Evolutionary conservation across 345 rosid species (phyloP).

Genomic region (Citrus trifoliata): DNA sequence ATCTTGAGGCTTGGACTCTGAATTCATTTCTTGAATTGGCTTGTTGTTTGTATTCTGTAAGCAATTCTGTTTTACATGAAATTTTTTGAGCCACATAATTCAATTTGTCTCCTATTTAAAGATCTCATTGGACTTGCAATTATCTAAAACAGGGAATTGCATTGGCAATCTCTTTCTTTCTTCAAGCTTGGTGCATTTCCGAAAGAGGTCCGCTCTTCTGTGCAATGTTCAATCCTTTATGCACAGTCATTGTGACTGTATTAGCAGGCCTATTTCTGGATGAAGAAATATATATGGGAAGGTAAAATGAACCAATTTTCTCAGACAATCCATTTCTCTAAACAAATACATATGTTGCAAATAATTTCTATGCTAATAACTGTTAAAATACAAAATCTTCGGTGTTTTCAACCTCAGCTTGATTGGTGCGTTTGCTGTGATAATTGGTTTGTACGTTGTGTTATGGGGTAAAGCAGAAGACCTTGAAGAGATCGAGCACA

Average conservation of each 20-base stretch:
- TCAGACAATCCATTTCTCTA: too few species aligned
- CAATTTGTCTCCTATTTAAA: neutral
- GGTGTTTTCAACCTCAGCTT: slow-evolving; percentile 29
- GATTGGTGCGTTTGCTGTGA: slow-evolving; percentile 52
- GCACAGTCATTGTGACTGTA: slow-evolving; percentile 56
- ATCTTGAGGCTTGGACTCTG: slow-evolving; percentile 31
- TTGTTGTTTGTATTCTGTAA: slow-evolving; percentile 41
- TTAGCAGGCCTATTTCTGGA: slow-evolving; percentile 52
- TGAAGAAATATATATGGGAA: slow-evolving; percentile 50
- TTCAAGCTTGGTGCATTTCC: slow-evolving; percentile 75
- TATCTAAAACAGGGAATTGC: slow-evolving; percentile 39
- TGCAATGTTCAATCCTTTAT: slow-evolving; percentile 61
- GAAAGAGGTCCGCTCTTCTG: slow-evolving; percentile 58
- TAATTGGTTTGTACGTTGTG: slow-evolving; percentile 44
- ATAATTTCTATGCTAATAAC: too few species aligned
- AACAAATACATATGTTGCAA: neutral
- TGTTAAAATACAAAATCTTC: neutral
- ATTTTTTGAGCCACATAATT: neutral
- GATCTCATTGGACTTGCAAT: neutral
- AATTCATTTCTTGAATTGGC: slow-evolving; percentile 37
- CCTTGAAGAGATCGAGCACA: slow-evolving; percentile 16
- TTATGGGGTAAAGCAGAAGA: slow-evolving; percentile 73
- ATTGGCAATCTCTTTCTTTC: slow-evolving; percentile 43
- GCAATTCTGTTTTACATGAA: neutral
- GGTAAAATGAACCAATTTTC: slow-evolving; percentile 26